Base-by-base conservation (phyloP, 2,329 filamentous ascomycete genomes). In the Neoascochyta sp. region DNA sequence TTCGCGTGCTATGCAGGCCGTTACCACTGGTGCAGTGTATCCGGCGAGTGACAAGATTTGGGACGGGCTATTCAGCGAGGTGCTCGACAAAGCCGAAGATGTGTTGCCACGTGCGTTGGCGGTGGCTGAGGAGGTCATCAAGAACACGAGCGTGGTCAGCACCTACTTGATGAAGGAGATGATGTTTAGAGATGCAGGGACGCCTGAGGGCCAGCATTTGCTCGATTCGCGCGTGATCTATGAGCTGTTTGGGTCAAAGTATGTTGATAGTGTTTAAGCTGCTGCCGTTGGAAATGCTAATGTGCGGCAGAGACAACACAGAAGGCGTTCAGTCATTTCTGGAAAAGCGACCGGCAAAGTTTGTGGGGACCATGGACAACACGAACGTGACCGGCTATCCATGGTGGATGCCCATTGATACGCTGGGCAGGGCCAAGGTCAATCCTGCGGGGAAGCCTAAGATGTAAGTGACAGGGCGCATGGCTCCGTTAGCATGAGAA, bases 281-380 rank as follows among this genome's bases (percentile, higher is more conserved):
- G n/a, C n/a, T n/a, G n/a, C n/a, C n/a, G n/a, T n/a, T n/a, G n/a
- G n/a, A n/a, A n/a, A n/a, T 23, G 26, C 40, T 49, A 20, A 39
- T 15, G 12, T 6, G 7, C 7, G 9, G 16, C 22, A 75, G 71
- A 42, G 83, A 86, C 48, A 76, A 81, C 29, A 71, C 71, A 19
- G 83, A 86, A 54, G 82, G 81, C 3, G 75, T 85, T 5, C 53
- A 69, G 31, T 78, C 78, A n/a, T 86, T 86, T 57, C 60, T 84
- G 53, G 68, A 85, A 63, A 86, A 86, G 67, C 67, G 82, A 27
- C 67, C 70, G 34, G 76, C 80, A 0, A 65, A 72, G 9, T 86
- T 86, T 48, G 67, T 63, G 19, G 81, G 70, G 2, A 76, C 69
- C 5, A 70, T 83, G 62, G 74, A 77, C 13, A 67, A 73, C 17